These are phyloP conservation scores for Berberis thunbergii DNA, from an alignment of 164 flowering plant genomes.

Conservation along the genomic window DNA sequence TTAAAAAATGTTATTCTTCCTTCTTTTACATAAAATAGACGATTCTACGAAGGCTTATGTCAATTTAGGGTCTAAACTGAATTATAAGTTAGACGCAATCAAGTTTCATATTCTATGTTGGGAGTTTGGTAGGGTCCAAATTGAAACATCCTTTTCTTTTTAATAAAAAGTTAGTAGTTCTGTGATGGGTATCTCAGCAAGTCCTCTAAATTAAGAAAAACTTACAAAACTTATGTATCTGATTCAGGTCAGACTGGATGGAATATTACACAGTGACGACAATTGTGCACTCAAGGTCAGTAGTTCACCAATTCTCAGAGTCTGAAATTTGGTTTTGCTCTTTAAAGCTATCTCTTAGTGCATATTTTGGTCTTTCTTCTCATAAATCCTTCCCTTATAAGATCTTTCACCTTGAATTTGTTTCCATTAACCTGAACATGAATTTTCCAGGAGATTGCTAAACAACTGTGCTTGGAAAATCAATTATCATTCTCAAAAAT, in stretches of 20 bases:
- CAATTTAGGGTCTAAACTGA: too few species aligned
- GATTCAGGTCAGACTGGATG: slow-evolving; percentile 74
- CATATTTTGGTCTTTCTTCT: neutral
- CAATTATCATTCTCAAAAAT: slow-evolving; percentile 73
- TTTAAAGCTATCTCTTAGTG: neutral
- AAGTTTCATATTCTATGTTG: too few species aligned
- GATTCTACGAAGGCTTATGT: too few species aligned
- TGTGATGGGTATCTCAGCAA: neutral
- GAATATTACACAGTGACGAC: slow-evolving; percentile 74
- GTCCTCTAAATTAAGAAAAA: too few species aligned
- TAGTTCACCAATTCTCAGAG: neutral
- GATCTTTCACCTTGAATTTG: neutral
- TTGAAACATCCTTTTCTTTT: neutral
- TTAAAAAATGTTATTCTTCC: too few species aligned
- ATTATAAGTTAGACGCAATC: too few species aligned
- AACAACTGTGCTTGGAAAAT: slow-evolving; percentile 85
- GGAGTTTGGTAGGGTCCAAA: too few species aligned
- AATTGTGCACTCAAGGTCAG: slow-evolving; percentile 76
- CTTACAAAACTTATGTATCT: neutral
- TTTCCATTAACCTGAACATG: slow-evolving; percentile 9
- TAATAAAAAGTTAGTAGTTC: neutral
- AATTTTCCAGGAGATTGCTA: slow-evolving; percentile 75
- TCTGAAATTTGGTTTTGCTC: neutral
- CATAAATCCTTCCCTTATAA: neutral
- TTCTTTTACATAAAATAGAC: too few species aligned